Evolutionary conservation across 306 rosid genomes (phyloP).

Genomic region (Ammopiptanthus mongolicus): DNA sequence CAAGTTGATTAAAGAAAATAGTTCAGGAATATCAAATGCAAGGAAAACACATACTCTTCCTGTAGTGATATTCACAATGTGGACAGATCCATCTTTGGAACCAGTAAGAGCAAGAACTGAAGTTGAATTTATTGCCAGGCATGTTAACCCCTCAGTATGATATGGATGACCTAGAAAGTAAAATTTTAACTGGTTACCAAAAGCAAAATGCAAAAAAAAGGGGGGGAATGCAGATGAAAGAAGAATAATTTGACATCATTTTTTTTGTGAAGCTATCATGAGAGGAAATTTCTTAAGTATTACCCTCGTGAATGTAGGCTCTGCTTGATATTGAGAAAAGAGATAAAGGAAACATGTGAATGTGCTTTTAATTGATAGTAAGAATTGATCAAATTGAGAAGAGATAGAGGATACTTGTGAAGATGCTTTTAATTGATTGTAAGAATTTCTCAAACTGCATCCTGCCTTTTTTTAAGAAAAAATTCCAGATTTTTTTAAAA

Average conservation of each 20-base stretch:
- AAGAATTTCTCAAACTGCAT: background rate
- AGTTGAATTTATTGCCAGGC: conserved; percentile 68
- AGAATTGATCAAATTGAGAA: background rate
- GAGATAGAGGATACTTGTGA: background rate
- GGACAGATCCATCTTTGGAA: conserved; percentile 76
- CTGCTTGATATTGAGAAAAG: background rate
- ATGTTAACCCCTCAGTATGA: conserved; percentile 75
- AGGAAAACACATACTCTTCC: conserved; percentile 59
- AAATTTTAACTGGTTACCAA: background rate
- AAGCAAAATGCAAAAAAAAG: background rate
- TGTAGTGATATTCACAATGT: conserved; percentile 63
- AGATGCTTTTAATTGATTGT: background rate
- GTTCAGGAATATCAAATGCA: conserved; percentile 11
- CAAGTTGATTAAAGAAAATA: conserved; percentile 1
- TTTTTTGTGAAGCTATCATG: background rate
- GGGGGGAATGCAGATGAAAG: background rate
- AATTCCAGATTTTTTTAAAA: background rate
- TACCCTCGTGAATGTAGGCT: background rate
- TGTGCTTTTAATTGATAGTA: background rate
- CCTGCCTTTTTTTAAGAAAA: background rate
- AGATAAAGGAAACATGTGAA: background rate
- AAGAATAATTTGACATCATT: background rate
- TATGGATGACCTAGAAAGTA: conserved; percentile 71
- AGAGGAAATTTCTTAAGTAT: background rate
- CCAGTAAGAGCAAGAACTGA: conserved; percentile 78